Base-by-base conservation (phyloP, 1,139 yeast genomes). In the Blastobotrys capitulatus region DNA sequence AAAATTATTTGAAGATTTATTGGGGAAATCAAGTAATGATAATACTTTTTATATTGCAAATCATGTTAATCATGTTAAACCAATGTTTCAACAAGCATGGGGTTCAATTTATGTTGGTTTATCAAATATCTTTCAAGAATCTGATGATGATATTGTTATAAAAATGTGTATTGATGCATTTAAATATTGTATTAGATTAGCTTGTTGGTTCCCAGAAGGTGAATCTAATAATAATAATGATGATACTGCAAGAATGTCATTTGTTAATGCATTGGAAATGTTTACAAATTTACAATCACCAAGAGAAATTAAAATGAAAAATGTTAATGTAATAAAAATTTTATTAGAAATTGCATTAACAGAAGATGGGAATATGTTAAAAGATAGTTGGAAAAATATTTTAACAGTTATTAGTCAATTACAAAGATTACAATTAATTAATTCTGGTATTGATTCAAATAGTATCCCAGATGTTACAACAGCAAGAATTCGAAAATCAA, bases 71-170 rank as follows among this genome's bases (percentile, higher is more conserved):
- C 97, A 92, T 64, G 96, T 90, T 20, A 85, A 80, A 61, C 92
- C 97, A 1, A 87, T 94, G 64, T 92, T 92, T 69, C 97, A 90
- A 60, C 88, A 88, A 13, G 73, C 87, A 45, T 94, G 99, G 99
- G 89, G 92, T 97, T 88, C 97, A 0, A 79, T 92, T 48, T 74
- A 94, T 57, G 98, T 97, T 6, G 97, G 96, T 0, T 75, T 94
- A 48, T 88, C 97, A 0, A 94, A 95, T 2, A 95, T 96, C 4
- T 88, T 90, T 69, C 89, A 86, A 63, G 96, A 87, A 53, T 83
- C 84, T 54, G 94, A 87, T 55, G 96, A 89, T 57, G 75, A 76
- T 15, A 92, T 83, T 46, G 79, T 86, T 5, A 76, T 86, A n/a
- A 76, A 74, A 51, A 67, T 77, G 6, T 85, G 96, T 59, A 72